Base-by-base conservation (phyloP, 1,284 basidiomycete genomes). In the Irpex lacteus region DNA sequence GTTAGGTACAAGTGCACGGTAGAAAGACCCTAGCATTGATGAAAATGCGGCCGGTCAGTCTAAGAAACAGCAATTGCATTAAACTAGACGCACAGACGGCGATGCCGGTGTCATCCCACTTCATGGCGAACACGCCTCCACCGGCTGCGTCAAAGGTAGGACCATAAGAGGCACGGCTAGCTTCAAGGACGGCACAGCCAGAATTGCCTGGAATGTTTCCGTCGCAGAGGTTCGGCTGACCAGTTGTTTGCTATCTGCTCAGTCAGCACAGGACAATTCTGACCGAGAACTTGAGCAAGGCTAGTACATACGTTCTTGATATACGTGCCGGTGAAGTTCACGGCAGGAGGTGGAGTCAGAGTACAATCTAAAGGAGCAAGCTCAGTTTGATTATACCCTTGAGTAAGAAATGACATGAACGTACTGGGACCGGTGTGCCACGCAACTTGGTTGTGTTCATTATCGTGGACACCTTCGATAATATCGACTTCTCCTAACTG, bases 401-500 rank as follows among this genome's bases (percentile, higher is more conserved):
- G 3, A n/a, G 3, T 26, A 0, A 3, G 26, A 4, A 26, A 26
- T 3, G 26, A 26, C 26, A 26, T 26, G 26, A 26, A 26, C 74
- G 15, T 71, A 84, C 85, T 83, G 65, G 82, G 76, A 44, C 73
- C 78, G 6, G 88, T 89, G 73, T 92, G 90, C 82, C 87, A 90
- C 53, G 90, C 86, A 53, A 91, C 84, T 74, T 92, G 89, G 69
- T 93, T 92, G 69, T 90, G 86, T 70, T 86, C 78, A 70, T 89
- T 89, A 66, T 88, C 86, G 70, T 91, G 88, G 6, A 91, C 89
- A 8, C 89, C 88, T 76, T 93, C 90, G 21, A 92, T 82, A 61
- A 94, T 89, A 74, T 94, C 91, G 44, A 94, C 91, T 77, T 94
- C 91, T 5, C 91, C 91, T 5, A 79, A 77, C 87, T 90, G 66